Evolutionary conservation across 2,329 filamentous ascomycete genomes (phyloP).

Genomic region (Chaetomium olivaceum): DNA sequence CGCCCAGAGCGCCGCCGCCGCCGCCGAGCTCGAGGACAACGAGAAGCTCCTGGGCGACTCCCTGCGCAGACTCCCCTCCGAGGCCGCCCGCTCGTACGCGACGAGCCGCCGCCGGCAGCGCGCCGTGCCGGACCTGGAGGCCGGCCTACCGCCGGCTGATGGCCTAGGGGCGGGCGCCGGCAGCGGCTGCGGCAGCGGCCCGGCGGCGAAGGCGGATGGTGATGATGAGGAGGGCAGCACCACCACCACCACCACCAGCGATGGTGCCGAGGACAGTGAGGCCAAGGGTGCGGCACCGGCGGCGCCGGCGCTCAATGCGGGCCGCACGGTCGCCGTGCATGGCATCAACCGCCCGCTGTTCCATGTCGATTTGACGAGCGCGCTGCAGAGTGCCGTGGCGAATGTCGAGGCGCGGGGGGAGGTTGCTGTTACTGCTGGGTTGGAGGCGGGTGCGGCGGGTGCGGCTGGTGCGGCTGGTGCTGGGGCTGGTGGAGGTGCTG

Average conservation of each 20-base stretch:
- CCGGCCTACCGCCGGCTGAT: background rate
- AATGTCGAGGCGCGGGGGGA: constrained; percentile 63
- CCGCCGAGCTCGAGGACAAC: constrained; percentile 65
- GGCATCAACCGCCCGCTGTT: constrained; percentile 90
- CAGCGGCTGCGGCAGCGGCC: background rate
- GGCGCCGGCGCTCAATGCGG: constrained; percentile 25
- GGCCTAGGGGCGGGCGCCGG: constrained; percentile 3
- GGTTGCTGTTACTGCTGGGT: background rate
- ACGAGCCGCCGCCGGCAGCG: background rate
- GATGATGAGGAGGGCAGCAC: background rate
- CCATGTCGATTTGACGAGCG: constrained; percentile 88
- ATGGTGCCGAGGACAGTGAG: background rate
- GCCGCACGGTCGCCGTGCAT: constrained; percentile 65
- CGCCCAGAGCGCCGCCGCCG: constrained; percentile 65
- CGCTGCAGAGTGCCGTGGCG: constrained; percentile 80
- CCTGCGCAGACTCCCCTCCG: constrained; percentile 14
- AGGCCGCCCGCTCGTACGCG: background rate
- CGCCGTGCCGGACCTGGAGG: constrained; percentile 18
- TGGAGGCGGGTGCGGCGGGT: background rate
- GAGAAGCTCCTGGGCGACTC: constrained; percentile 44
- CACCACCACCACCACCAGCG: no score
- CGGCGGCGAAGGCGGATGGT: constrained; percentile 18
- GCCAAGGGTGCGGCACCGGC: background rate
- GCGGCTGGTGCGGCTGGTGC: background rate
- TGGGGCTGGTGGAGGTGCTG: background rate